These are phyloP conservation scores for Bryoglossum gracile DNA, from an alignment of 495 filamentous ascomycete genomes.

Conservation along the genomic window DNA sequence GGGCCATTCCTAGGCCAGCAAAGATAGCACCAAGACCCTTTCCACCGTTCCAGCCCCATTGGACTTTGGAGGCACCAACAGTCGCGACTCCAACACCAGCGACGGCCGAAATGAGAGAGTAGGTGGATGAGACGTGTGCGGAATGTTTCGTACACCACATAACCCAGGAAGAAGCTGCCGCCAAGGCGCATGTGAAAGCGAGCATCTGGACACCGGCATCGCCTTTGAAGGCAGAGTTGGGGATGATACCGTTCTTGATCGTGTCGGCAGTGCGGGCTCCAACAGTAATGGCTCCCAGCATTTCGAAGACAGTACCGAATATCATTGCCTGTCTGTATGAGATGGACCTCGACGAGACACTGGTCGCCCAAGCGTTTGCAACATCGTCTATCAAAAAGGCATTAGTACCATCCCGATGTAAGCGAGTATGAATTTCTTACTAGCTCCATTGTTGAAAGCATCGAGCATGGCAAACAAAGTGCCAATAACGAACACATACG, in stretches of 20 bases:
- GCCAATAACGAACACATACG: slow-evolving; percentile 62
- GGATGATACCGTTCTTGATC: slow-evolving; percentile 60
- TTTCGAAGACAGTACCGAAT: slow-evolving; percentile 60
- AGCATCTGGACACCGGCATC: slow-evolving; percentile 52
- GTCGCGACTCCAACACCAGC: slow-evolving; percentile 57
- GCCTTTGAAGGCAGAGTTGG: slow-evolving; percentile 40
- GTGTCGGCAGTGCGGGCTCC: slow-evolving; percentile 53
- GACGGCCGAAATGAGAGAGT: slow-evolving; percentile 56
- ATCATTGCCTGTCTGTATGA: slow-evolving; percentile 62
- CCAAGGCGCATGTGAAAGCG: slow-evolving; percentile 54
- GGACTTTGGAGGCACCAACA: slow-evolving; percentile 51
- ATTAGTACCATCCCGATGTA: neutral
- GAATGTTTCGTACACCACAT: slow-evolving; percentile 59
- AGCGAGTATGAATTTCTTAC: neutral
- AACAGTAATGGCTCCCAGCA: slow-evolving; percentile 35
- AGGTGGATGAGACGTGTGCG: slow-evolving; percentile 57
- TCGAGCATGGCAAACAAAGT: slow-evolving; percentile 70
- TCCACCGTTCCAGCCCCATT: slow-evolving; percentile 41
- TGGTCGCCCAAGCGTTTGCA: slow-evolving; percentile 68
- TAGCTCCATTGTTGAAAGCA: slow-evolving; percentile 57
- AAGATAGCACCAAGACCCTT: slow-evolving; percentile 54
- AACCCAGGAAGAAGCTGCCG: slow-evolving; percentile 39
- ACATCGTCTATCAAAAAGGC: slow-evolving; percentile 48
- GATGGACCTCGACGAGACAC: slow-evolving; percentile 60
- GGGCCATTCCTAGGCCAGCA: slow-evolving; percentile 57